Conservation (phyloP, 768 basidiomycete genomes). For the Lentinus tigrinus region DNA sequence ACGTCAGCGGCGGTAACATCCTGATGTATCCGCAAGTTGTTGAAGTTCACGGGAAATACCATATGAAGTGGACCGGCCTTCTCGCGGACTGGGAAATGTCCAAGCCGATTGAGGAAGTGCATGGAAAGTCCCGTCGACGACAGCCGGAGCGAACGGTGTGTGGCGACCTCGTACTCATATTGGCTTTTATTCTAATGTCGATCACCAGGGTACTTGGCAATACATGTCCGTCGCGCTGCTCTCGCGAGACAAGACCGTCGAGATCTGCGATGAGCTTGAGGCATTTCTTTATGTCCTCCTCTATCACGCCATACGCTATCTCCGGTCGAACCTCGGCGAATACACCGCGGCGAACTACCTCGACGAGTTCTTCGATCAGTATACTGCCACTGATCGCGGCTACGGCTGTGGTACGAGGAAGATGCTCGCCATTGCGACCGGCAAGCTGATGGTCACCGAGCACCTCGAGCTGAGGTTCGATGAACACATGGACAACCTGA, state of each 20-base stretch:
- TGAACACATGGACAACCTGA: neutral
- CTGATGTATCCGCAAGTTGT: neutral
- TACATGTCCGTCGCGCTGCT: neutral
- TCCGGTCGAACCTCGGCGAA: constrained; percentile 1
- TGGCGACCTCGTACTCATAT: neutral
- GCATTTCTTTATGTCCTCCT: constrained; percentile 17
- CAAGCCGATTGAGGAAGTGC: neutral
- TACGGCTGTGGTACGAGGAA: constrained; percentile 2
- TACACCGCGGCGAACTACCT: neutral
- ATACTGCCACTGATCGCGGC: neutral
- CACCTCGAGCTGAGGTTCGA: neutral
- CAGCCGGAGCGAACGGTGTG: constrained; percentile 6
- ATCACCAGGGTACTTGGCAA: constrained; percentile 12
- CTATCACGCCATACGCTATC: constrained; percentile 3
- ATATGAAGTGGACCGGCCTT: neutral
- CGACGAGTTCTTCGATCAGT: constrained; percentile 4
- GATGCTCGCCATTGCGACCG: neutral
- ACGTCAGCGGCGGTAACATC: constrained; percentile 8
- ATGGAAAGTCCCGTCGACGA: neutral
- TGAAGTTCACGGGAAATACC: neutral
- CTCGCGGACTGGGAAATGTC: constrained; percentile 11
- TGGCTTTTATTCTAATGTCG: neutral
- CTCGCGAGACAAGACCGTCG: neutral
- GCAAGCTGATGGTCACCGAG: neutral
- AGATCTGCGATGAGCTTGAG: constrained; percentile 18